Conservation (phyloP, 1,139 yeast genomes). For the Pichia cactophila region DNA sequence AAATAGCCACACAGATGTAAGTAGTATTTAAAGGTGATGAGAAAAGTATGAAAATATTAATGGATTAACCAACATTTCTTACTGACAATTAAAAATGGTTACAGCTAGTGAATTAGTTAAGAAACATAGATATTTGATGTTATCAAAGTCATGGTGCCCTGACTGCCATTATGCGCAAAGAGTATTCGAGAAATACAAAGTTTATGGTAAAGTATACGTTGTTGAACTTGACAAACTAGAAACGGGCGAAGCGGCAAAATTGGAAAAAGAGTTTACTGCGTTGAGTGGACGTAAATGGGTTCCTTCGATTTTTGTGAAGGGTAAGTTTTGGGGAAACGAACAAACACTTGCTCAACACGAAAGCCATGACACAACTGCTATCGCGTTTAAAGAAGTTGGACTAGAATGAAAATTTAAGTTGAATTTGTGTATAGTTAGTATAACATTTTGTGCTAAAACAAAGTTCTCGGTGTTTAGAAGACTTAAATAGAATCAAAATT, state of each 20-base stretch:
- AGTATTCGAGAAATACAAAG: constrained; percentile 46
- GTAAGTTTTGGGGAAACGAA: constrained; percentile 56
- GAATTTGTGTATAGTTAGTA: too few relatives aligned
- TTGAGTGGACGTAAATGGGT: constrained; percentile 63
- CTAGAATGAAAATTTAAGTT: constrained; percentile 17
- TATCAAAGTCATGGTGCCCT: constrained; percentile 72
- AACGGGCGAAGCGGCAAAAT: constrained; percentile 42
- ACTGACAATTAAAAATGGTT: constrained; percentile 7
- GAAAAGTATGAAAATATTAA: too few relatives aligned
- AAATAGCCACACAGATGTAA: too few relatives aligned
- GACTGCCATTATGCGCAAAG: constrained; percentile 60
- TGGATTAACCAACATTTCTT: too few relatives aligned
- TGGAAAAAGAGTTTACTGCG: constrained; percentile 54
- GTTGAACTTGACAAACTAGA: constrained; percentile 57
- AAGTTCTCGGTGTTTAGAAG: too few relatives aligned
- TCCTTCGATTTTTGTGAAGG: constrained; percentile 61
- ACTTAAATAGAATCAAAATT: too few relatives aligned
- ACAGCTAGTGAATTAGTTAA: constrained; percentile 34
- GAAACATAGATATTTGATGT: constrained; percentile 43
- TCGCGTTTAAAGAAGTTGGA: constrained; percentile 37
- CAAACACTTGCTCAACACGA: constrained; percentile 41
- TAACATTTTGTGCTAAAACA: too few relatives aligned
- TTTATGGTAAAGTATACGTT: constrained; percentile 40
- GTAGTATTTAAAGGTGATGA: too few relatives aligned
- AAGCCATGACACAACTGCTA: constrained; percentile 35